Evolutionary conservation across 192 early-diverging fungal species (phyloP).

Genomic region (Coemansia asiatica): DNA sequence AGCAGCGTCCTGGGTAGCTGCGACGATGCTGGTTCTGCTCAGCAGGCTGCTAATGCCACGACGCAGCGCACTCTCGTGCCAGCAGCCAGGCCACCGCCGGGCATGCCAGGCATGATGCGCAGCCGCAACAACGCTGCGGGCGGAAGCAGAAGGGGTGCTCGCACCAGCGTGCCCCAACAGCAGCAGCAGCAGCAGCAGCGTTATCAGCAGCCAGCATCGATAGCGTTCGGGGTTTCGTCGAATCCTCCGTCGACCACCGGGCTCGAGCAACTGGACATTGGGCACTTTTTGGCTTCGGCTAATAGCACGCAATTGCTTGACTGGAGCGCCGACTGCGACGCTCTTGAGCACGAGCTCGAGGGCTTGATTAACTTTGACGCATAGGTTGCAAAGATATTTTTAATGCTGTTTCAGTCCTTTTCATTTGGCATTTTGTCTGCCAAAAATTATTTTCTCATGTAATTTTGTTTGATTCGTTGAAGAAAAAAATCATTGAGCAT

Average conservation of each 20-base stretch:
- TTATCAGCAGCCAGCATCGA: neutral
- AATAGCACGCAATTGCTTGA: conserved; percentile 24
- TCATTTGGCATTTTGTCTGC: neutral
- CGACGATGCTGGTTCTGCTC: conserved; percentile 12
- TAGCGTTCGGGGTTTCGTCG: conserved; percentile 30
- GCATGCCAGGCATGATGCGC: conserved; percentile 33
- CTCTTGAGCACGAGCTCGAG: conserved; percentile 49
- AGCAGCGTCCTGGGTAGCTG: conserved; percentile 23
- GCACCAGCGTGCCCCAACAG: neutral
- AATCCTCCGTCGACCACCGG: conserved; percentile 39
- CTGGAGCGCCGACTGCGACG: conserved; percentile 39
- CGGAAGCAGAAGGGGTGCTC: neutral
- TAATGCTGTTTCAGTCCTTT: neutral
- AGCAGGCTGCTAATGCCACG: neutral
- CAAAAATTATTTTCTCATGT: neutral
- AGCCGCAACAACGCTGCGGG: conserved; percentile 2
- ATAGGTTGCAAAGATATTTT: no score
- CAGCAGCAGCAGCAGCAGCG: neutral
- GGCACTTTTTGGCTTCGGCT: conserved; percentile 21
- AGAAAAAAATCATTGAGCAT: no score
- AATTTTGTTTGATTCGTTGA: neutral
- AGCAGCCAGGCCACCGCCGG: conserved; percentile 34
- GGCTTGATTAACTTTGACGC: conserved; percentile 55
- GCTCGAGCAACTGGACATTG: conserved; percentile 21
- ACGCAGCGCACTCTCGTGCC: conserved; percentile 4